Conservation (phyloP, 345 rosid genomes). For the Heritiera fomes region DNA sequence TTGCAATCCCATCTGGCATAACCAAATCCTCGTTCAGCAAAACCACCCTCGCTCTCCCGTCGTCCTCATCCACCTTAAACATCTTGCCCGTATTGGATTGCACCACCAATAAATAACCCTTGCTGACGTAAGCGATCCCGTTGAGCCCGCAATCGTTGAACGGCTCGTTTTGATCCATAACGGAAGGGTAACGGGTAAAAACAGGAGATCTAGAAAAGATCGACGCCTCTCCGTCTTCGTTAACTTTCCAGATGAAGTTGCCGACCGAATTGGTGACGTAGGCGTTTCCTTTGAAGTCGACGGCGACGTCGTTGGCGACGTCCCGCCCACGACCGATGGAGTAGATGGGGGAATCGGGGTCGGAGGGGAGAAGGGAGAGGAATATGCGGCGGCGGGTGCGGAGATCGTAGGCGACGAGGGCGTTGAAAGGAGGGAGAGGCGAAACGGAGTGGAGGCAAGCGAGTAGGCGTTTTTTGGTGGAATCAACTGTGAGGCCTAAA, state of each 20-base stretch:
- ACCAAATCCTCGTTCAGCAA: constrained; percentile 48
- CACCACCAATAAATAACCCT: constrained; percentile 73
- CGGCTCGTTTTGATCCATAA: constrained; percentile 36
- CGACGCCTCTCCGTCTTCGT: constrained; percentile 57
- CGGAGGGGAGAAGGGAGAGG: constrained; percentile 33
- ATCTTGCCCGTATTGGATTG: constrained; percentile 86
- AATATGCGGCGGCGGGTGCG: constrained; percentile 40
- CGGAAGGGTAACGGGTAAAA: constrained; percentile 48
- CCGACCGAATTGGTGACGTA: constrained; percentile 81
- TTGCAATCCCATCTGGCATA: constrained; percentile 62
- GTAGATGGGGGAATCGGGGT: constrained; percentile 25
- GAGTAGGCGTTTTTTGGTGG: constrained; percentile 56
- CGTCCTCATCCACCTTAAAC: constrained; percentile 75
- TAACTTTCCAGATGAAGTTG: constrained; percentile 85
- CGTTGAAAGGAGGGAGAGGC: constrained; percentile 73
- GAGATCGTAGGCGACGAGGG: constrained; percentile 90
- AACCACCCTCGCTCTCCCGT: constrained; percentile 62
- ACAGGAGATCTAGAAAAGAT: constrained; percentile 63
- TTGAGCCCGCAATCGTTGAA: constrained; percentile 60
- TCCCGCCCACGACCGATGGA: constrained; percentile 30
- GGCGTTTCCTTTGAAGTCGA: constrained; percentile 75
- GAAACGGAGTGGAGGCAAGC: constrained; percentile 46
- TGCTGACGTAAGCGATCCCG: constrained; percentile 76
- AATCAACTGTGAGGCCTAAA: constrained; percentile 63
- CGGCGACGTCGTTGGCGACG: constrained; percentile 68